phyloP scores from a whole-genome alignment of 306 rosid genomes.

The Ochetophila trinervis region DNA sequence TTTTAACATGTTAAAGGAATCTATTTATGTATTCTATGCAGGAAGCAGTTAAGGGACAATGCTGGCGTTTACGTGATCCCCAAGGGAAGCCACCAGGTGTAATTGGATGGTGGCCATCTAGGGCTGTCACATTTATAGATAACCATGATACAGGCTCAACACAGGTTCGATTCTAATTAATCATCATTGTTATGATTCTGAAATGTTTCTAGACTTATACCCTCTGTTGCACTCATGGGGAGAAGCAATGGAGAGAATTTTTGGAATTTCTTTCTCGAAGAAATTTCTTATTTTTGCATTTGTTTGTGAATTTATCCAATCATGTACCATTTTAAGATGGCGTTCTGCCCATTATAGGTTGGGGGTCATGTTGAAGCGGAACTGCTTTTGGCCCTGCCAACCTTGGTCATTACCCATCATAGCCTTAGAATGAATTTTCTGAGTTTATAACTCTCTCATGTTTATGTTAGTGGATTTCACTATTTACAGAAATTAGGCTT shows the following conservation, averaged over 20 bases:
- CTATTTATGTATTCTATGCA: slow-evolving; percentile 23
- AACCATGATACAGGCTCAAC: slow-evolving; percentile 95
- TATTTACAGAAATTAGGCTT: neutral
- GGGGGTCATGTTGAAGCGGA: slow-evolving; percentile 4
- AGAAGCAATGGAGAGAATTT: neutral
- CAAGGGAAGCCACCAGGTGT: slow-evolving; percentile 91
- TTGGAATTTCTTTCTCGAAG: neutral
- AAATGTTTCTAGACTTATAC: neutral
- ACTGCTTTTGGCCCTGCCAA: slow-evolving; percentile 8
- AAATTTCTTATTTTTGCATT: neutral
- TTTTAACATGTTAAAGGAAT: slow-evolving; percentile 1
- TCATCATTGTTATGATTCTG: slow-evolving; percentile 6
- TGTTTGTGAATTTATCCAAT: neutral
- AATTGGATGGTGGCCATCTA: slow-evolving; percentile 91
- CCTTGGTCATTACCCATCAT: neutral
- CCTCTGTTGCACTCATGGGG: neutral
- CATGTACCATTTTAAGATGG: neutral
- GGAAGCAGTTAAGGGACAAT: slow-evolving; percentile 90
- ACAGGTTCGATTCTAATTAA: slow-evolving; percentile 44
- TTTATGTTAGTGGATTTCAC: slow-evolving; percentile 3
- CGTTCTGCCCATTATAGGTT: slow-evolving; percentile 1
- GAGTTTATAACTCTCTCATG: slow-evolving; percentile 7
- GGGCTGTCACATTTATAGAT: slow-evolving; percentile 78
- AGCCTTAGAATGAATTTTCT: neutral
- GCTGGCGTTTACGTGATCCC: slow-evolving; percentile 74